Conservation (phyloP, 768 basidiomycete species). For the Phaeotremella skinneri region DNA sequence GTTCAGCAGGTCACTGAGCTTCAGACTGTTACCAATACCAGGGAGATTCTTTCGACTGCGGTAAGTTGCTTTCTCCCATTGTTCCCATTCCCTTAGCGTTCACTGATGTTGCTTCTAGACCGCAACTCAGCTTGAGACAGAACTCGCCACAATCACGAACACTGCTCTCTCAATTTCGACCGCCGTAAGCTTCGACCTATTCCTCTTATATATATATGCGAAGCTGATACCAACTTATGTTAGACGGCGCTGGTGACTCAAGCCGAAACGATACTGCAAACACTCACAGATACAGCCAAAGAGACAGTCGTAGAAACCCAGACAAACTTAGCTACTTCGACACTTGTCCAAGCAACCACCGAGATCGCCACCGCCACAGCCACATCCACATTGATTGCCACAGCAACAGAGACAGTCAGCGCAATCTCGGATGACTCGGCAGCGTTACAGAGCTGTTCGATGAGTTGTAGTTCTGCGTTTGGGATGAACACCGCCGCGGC, state of each 20-base stretch:
- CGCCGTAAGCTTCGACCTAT: no score
- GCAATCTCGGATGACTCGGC: background rate
- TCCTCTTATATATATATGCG: background rate
- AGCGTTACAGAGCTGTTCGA: slow-evolving; percentile 2
- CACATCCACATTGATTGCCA: no score
- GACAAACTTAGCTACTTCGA: slow-evolving; percentile 7
- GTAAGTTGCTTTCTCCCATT: background rate
- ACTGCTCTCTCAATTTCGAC: background rate
- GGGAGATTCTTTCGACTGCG: background rate
- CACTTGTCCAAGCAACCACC: background rate
- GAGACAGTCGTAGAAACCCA: slow-evolving; percentile 8
- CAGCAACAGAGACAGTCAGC: slow-evolving; percentile 5
- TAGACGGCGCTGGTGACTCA: background rate
- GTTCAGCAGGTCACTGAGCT: slow-evolving; percentile 9
- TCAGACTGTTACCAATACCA: slow-evolving; percentile 6
- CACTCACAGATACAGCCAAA: slow-evolving; percentile 10
- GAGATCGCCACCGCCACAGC: slow-evolving; percentile 6
- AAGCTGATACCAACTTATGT: no score
- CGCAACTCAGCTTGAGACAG: background rate
- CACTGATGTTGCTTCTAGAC: slow-evolving; percentile 8
- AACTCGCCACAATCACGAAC: slow-evolving; percentile 3
- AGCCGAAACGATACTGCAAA: background rate
- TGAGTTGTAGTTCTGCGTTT: slow-evolving; percentile 10
- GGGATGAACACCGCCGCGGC: background rate
- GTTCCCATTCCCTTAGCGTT: background rate